phyloP scores from a whole-genome alignment of 2,329 filamentous ascomycete species.

The Didymella pinodella region DNA sequence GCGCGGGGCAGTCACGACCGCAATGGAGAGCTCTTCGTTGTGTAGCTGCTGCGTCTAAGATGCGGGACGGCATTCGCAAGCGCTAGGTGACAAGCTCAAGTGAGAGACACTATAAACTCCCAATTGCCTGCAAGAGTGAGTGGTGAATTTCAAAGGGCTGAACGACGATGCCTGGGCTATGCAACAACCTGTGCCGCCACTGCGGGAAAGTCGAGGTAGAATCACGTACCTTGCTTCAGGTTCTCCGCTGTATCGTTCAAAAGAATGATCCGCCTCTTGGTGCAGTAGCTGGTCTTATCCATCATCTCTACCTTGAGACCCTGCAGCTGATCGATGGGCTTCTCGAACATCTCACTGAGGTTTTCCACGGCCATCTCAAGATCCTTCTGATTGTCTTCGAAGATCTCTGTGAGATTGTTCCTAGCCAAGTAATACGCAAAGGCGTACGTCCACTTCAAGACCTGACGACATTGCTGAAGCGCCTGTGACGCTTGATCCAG shows the following conservation, averaged over 20 bases:
- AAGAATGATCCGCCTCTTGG: conserved; percentile 86
- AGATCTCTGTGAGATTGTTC: conserved; percentile 96
- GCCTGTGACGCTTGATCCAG: conserved; percentile 91
- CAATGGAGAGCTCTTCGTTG: neutral
- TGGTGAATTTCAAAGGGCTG: neutral
- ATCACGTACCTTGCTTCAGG: conserved; percentile 77
- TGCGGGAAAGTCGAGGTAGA: neutral
- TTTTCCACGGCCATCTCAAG: conserved; percentile 96
- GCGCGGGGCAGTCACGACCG: neutral
- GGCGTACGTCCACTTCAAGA: conserved; percentile 98
- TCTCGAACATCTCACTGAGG: conserved; percentile 99
- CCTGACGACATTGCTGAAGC: conserved; percentile 95
- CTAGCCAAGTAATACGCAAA: conserved; percentile 97
- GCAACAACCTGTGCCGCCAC: neutral
- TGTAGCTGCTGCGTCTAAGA: neutral
- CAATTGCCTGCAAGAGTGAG: conserved; percentile 40
- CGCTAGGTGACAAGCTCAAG: conserved; percentile 18
- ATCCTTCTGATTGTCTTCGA: conserved; percentile 98
- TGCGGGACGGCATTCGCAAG: neutral
- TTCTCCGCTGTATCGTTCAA: conserved; percentile 94
- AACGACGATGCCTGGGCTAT: neutral
- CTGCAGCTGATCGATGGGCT: conserved; percentile 85
- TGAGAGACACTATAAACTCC: conserved; percentile 43
- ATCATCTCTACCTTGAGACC: conserved; percentile 95
- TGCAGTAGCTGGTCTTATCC: conserved; percentile 98